Conservation (phyloP, 2,329 filamentous ascomycete genomes). For the Venturia aucupariae region DNA sequence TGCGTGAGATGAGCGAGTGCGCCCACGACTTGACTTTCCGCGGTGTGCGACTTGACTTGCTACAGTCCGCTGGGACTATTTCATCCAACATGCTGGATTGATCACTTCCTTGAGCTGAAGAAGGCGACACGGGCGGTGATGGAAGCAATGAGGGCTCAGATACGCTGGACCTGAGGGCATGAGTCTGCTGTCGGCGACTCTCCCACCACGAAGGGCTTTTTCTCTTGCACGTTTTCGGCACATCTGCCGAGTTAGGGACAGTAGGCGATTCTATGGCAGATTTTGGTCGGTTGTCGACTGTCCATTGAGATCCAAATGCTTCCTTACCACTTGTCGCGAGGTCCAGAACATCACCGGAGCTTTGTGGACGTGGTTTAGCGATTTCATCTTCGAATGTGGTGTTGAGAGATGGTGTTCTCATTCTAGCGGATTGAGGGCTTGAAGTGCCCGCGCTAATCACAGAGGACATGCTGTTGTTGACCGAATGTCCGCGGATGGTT, state of each 20-base stretch:
- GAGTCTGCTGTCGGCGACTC: slow-evolving; percentile 6
- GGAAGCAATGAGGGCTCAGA: slow-evolving; percentile 13
- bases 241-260: slow-evolving; percentile 17
- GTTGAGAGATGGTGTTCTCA: slow-evolving; percentile 27
- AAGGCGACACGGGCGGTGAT: slow-evolving; percentile 8
- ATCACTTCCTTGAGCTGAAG: background rate
- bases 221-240: background rate
- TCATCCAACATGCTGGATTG: background rate
- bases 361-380: slow-evolving; percentile 47
- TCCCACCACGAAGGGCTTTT: slow-evolving; percentile 14
- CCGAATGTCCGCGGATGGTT: slow-evolving; percentile 61
- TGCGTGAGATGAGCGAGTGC: slow-evolving; percentile 56
- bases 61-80: slow-evolving; percentile 16
- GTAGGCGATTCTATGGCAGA: slow-evolving; percentile 26
- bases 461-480: slow-evolving; percentile 73
- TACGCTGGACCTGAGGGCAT: slow-evolving; percentile 8
- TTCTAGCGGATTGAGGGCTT: slow-evolving; percentile 36
- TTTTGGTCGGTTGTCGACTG: slow-evolving; percentile 27
- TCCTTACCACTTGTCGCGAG: slow-evolving; percentile 18
- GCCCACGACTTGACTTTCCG: slow-evolving; percentile 72
- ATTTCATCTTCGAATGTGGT: slow-evolving; percentile 33
- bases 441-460: slow-evolving; percentile 53
- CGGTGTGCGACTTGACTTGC: slow-evolving; percentile 29
- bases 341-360: slow-evolving; percentile 61
- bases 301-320: slow-evolving; percentile 18